Evolutionary conservation across 345 rosid species (phyloP).

Genomic region (Eucalyptus marginata): DNA sequence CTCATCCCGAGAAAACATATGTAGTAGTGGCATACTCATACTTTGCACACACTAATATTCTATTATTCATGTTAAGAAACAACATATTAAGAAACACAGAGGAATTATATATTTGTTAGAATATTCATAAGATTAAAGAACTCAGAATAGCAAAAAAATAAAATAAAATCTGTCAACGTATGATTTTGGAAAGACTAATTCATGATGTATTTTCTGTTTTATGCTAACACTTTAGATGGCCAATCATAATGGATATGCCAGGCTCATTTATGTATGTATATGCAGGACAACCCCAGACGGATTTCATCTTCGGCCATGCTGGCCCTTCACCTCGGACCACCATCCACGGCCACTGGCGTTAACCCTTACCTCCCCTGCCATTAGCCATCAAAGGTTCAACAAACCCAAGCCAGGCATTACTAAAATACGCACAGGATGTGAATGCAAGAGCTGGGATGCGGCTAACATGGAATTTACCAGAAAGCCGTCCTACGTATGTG

Average conservation of each 20-base stretch:
- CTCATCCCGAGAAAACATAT: neutral
- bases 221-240: too few relatives aligned
- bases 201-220: neutral
- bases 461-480: accelerated
- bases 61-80: neutral
- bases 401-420: too few relatives aligned
- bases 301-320: too few relatives aligned
- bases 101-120: neutral
- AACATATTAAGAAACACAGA: neutral
- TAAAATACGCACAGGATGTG: too few relatives aligned
- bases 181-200: neutral
- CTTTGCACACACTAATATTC: neutral
- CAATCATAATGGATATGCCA: neutral
- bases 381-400: too few relatives aligned
- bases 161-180: neutral
- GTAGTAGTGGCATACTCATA: neutral
- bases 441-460: too few relatives aligned
- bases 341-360: too few relatives aligned
- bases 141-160: neutral
- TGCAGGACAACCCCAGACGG: too few relatives aligned
- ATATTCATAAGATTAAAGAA: neutral
- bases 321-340: too few relatives aligned
- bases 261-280: neutral
- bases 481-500: too few relatives aligned
- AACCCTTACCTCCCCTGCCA: too few relatives aligned